Base-by-base conservation (phyloP, 306 rosid genomes). In the Quercus agrifolia region DNA sequence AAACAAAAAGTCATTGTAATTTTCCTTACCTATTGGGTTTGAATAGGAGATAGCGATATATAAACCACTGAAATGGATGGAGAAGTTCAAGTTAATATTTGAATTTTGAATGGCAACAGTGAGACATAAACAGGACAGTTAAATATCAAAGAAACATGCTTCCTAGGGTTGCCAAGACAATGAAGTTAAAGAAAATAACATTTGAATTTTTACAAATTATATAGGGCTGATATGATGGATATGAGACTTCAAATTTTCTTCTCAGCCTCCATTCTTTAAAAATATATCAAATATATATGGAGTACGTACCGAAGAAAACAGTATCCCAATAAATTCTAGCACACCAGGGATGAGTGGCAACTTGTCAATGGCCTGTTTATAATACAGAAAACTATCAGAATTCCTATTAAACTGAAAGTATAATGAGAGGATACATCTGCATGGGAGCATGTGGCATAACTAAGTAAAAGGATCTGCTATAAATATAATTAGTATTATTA, bases 41-140 rank as follows among this genome's bases (percentile, higher is more conserved):
- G 90, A 94, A 94, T 77, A 94, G 38, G 85, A 94, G 97, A 80
- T 91, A 94, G n/a, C 99, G 99, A 81, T 92, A 92, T 72, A 81
- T 57, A 78, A 94, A 94, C 99, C 97, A 94, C 99, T 94, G 97
- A 81, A 91, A 86, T 54, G 71, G 79, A 83, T 52, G 81, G 4
- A 80, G 3, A 83, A 76, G 63, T 30, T 83, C 51, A n/a, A 62
- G 83, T 87, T 75, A 87, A 19, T 54, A 18, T 18, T 67, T 67
- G 25, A 18, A 67, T 67, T 31, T 67, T 67, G 51, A 18, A 67
- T 67, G 51, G 49, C 27, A 33, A 67, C 27, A 9, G 35, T 17
- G 6, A 33, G 15, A 33, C 20, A 31, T 31, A 18, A 33, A 19
- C 17, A 67, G 5, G 31, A 67, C 51, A 7, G 23, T 18, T 7